Evolutionary conservation across 169 alveolate genomes (phyloP).

Genomic region (Perkinsus olseni): DNA sequence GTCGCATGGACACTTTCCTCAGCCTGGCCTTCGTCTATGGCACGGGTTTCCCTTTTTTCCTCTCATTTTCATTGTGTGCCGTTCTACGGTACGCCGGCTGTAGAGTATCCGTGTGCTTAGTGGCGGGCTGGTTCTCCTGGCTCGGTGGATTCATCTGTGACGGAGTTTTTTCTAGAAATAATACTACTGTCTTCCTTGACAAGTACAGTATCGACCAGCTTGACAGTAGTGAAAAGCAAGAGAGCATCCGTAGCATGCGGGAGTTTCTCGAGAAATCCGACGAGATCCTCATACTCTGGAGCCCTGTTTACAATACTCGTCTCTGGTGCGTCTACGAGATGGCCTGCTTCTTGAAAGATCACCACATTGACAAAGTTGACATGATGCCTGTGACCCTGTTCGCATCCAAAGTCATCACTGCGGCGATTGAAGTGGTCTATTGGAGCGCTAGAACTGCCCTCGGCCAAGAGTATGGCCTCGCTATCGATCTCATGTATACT

Average conservation of each 20-base stretch:
- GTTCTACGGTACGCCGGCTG: not conserved
- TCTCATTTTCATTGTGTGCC: not conserved
- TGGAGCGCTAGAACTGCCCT: not conserved
- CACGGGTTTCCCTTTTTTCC: not conserved
- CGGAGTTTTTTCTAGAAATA: not conserved
- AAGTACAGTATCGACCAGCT: not conserved
- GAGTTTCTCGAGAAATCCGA: not conserved
- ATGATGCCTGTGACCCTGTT: not conserved
- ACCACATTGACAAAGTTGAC: not conserved
- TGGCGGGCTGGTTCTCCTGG: not conserved
- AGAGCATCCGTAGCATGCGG: not conserved
- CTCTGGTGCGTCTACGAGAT: not conserved
- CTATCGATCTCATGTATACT: not conserved
- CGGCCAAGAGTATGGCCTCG: not conserved
- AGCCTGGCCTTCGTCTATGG: not conserved
- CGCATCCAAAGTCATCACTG: not conserved
- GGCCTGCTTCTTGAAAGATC: not conserved
- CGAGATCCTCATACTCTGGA: not conserved
- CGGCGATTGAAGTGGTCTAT: not conserved
- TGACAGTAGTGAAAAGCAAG: not conserved
- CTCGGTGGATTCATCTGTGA: not conserved
- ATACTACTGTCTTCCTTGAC: not conserved
- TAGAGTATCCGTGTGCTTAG: not conserved
- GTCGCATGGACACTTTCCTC: not conserved
- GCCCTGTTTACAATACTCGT: not conserved